These are phyloP conservation scores for Lodderomyces oxycetoniae DNA, from an alignment of 1,139 yeast genomes.

Conservation along the genomic window DNA sequence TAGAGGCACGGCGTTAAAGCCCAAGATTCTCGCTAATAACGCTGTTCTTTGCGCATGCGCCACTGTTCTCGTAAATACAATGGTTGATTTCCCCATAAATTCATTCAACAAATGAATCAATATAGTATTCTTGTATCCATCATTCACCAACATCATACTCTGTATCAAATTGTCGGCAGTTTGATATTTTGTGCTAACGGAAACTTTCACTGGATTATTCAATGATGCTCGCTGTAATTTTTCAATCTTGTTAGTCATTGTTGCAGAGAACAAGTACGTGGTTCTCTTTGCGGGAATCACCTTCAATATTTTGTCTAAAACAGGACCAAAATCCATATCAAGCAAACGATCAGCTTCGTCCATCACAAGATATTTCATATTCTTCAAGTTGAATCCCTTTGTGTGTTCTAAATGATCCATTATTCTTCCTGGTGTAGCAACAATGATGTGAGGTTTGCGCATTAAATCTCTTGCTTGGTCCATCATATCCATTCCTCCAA, in stretches of 20 bases:
- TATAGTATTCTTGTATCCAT: slow-evolving; percentile 87
- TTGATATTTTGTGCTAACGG: slow-evolving; percentile 82
- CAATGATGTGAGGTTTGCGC: slow-evolving; percentile 90
- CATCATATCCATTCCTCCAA: slow-evolving; percentile 99
- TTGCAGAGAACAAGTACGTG: slow-evolving; percentile 89
- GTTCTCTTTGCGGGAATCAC: slow-evolving; percentile 92
- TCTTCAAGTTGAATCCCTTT: slow-evolving; percentile 80
- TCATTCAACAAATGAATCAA: slow-evolving; percentile 80
- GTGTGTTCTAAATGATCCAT: slow-evolving; percentile 95
- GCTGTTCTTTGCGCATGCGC: slow-evolving; percentile 94
- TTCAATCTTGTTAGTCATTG: slow-evolving; percentile 93
- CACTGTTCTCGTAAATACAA: slow-evolving; percentile 90
- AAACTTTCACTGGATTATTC: slow-evolving; percentile 82
- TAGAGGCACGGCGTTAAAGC: slow-evolving; percentile 85
- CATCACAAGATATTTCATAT: slow-evolving; percentile 80
- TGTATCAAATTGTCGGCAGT: slow-evolving; percentile 92
- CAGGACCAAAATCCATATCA: slow-evolving; percentile 97
- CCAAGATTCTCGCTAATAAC: slow-evolving; percentile 70
- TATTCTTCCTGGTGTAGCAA: slow-evolving; percentile 78
- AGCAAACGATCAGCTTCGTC: slow-evolving; percentile 96
- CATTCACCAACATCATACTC: slow-evolving; percentile 85
- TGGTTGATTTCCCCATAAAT: slow-evolving; percentile 77
- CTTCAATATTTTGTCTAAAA: slow-evolving; percentile 77
- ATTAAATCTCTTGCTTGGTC: slow-evolving; percentile 92
- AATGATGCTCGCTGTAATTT: slow-evolving; percentile 91